These are phyloP conservation scores for Taxawa tesnikishii DNA, from an alignment of 2,329 filamentous ascomycete species.

Conservation along the genomic window DNA sequence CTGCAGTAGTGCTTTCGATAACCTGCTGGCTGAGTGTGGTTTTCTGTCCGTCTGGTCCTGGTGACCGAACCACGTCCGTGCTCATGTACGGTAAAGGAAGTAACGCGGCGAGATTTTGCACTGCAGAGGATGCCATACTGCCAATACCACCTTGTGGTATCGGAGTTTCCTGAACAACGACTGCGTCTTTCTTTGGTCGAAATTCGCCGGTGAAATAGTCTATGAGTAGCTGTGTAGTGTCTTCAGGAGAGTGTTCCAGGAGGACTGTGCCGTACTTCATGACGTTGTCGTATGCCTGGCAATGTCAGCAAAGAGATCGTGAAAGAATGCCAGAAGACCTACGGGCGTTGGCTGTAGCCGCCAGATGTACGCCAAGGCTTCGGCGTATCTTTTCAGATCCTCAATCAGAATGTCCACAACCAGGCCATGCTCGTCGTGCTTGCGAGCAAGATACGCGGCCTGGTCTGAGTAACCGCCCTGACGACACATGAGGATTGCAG, in stretches of 20 bases:
- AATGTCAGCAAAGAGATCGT: neutral
- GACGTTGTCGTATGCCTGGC: constrained; percentile 68
- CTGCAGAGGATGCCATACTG: constrained; percentile 53
- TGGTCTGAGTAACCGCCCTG: constrained; percentile 96
- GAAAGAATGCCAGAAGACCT: constrained; percentile 22
- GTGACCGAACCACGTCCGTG: constrained; percentile 43
- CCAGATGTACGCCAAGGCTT: constrained; percentile 87
- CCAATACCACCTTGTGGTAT: constrained; percentile 28
- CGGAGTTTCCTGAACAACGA: constrained; percentile 35
- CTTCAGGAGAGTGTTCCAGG: constrained; percentile 70
- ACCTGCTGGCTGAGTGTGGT: constrained; percentile 44
- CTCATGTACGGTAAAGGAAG: constrained; percentile 81
- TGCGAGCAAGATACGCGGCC: constrained; percentile 86
- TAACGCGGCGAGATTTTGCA: constrained; percentile 75
- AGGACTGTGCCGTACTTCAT: constrained; percentile 93
- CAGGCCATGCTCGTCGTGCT: constrained; percentile 85
- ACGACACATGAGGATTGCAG: constrained; percentile 92
- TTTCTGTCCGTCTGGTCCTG: constrained; percentile 31
- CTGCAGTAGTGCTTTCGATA: constrained; percentile 39
- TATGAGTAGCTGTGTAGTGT: constrained; percentile 79
- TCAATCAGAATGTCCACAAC: constrained; percentile 95
- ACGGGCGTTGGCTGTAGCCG: constrained; percentile 67
- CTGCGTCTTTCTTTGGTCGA: constrained; percentile 54
- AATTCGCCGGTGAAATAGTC: constrained; percentile 89
- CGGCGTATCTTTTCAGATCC: constrained; percentile 79